Base-by-base conservation (phyloP, 305 asterid species). In the Lippia alba region DNA sequence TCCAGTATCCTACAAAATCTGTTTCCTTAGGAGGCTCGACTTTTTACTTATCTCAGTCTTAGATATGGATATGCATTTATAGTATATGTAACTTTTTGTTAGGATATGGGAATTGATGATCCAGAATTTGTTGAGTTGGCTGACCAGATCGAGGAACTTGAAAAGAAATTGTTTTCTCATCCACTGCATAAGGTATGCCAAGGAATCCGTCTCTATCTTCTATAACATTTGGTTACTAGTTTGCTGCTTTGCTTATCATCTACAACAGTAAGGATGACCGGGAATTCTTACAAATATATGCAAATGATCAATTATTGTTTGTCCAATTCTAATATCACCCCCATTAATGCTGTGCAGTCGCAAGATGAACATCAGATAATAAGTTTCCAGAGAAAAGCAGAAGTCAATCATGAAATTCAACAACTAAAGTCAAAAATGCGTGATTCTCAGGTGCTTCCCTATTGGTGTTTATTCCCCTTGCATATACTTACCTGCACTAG, bases 361-460 rank as follows among this genome's bases (percentile, higher is more conserved):
- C 96, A 92, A 82, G 96, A 92, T 71, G 96, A 89, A 75, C 82
- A 81, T 70, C 97, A 94, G 76, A 79, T 89, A 50, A 87, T 73
- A 81, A 84, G 88, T 85, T 94, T 92, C 79, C 89, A 89, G 82
- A 86, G 92, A 78, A 94, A 94, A 80, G 98, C 99, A 44, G 98
- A 94, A 85, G 96, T 94, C 78, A 90, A 82, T 82, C 90, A 92
- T 84, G 96, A 94, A 87, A 90, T 94, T 84, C 99, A 94, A 83
- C 99, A 86, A 79, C 86, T 94, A 34, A 92, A 87, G 86, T 66
- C 92, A 24, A 92, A 89, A 77, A 92, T 92, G 99, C 96, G 97
- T 18, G 99, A 92, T 55, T 94, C 99, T 64, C 98, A 92, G 97
- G 98, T 91, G 75, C 44, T 54, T 48, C 8, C 20, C 61, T 56